A percentile compares a stretch with the other conserved stretches of the same genome.
phyloP scores from a whole-genome alignment of 768 basidiomycete genomes.

The Leucogyrophana mollusca region DNA sequence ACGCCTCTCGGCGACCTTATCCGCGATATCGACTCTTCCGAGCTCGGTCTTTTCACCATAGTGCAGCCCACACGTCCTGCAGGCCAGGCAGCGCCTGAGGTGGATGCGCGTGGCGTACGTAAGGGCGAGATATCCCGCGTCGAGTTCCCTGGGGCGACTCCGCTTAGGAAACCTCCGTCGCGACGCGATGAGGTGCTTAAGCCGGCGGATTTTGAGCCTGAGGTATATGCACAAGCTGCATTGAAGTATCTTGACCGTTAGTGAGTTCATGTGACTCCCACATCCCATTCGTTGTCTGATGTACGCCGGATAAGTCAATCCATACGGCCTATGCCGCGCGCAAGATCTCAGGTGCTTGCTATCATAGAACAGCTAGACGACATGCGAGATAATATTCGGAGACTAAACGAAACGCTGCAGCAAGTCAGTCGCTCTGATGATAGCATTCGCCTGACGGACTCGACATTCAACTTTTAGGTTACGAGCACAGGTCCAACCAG shows the following conservation, averaged over 20 bases:
- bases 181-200: constrained; percentile 36
- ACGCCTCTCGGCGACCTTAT: constrained; percentile 71
- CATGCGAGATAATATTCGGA: constrained; percentile 34
- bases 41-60: constrained; percentile 75
- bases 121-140: constrained; percentile 55
- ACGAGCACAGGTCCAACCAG: constrained; percentile 16
- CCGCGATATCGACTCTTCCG: constrained; percentile 75
- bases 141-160: constrained; percentile 70
- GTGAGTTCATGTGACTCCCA: constrained; percentile 42
- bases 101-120: constrained; percentile 27
- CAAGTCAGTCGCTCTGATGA: constrained; percentile 31
- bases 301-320: constrained; percentile 38
- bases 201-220: constrained; percentile 58
- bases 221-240: constrained; percentile 74
- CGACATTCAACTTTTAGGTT: neutral
- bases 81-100: constrained; percentile 22
- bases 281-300: constrained; percentile 15
- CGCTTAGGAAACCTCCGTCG: constrained; percentile 47
- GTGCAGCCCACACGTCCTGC: constrained; percentile 27
- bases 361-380: constrained; percentile 39
- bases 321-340: constrained; percentile 49
- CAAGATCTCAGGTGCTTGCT: constrained; percentile 36
- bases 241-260: constrained; percentile 76
- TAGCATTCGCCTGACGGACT: constrained; percentile 3
- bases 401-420: constrained; percentile 34